phyloP scores from a whole-genome alignment of 139 green algal species.

The Chlamydomonas eustigma region DNA sequence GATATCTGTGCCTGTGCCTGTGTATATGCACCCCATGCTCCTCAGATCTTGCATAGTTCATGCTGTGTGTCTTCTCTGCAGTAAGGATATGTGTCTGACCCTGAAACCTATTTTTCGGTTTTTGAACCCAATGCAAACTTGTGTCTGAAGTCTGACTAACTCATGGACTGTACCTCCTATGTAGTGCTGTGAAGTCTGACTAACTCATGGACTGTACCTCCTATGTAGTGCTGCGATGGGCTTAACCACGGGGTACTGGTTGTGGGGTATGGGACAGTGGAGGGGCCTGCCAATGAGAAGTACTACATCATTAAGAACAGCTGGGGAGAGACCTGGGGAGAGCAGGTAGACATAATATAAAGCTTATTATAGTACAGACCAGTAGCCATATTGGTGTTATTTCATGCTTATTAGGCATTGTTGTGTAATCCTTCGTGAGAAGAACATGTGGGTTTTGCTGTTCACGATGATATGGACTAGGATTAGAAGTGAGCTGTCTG shows the following conservation, averaged over 20 bases:
- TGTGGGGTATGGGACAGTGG: conserved; percentile 81
- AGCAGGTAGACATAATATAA: conserved; percentile 36
- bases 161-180: neutral
- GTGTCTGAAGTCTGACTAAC: neutral
- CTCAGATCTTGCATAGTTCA: too few species aligned
- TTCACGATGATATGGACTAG: neutral
- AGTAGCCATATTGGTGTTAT: too few species aligned
- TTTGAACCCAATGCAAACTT: too few species aligned
- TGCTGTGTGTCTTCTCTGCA: too few species aligned
- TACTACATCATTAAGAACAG: conserved; percentile 86
- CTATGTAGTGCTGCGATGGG: conserved; percentile 64
- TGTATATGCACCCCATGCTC: too few species aligned
- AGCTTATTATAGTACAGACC: neutral
- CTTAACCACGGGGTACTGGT: conserved; percentile 95
- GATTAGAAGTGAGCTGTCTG: neutral
- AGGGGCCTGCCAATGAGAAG: neutral
- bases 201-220: neutral
- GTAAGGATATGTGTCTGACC: too few species aligned
- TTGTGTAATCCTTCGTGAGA: too few species aligned
- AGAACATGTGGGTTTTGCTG: too few species aligned
- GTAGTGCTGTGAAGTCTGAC: conserved; percentile 44
- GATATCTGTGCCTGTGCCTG: too few species aligned
- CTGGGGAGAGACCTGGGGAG: conserved; percentile 78
- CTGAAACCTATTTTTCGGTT: too few species aligned
- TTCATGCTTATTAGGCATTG: too few species aligned